phyloP scores from a whole-genome alignment of 441 rosid species.

The Dalechampia spathulata region DNA sequence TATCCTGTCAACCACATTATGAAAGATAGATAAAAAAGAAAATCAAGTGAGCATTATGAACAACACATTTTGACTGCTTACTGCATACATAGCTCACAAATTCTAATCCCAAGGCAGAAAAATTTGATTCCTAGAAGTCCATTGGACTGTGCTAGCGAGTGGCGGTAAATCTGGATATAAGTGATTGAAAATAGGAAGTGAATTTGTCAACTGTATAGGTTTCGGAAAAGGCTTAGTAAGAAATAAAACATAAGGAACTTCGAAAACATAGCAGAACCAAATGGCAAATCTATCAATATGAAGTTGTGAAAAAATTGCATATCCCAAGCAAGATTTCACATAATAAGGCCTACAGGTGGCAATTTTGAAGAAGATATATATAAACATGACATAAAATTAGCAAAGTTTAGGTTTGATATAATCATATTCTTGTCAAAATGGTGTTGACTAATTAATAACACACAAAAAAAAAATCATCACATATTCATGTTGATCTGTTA shows the following conservation, averaged over 20 bases:
- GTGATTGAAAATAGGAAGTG: background rate
- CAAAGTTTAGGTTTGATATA: too few species aligned
- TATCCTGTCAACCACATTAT: slow-evolving; percentile 57
- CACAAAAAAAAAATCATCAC: too few species aligned
- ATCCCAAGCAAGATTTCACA: background rate
- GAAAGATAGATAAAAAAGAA: background rate
- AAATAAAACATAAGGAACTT: background rate
- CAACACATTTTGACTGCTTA: too few species aligned
- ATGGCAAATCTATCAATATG: background rate
- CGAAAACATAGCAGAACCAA: background rate
- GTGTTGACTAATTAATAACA: too few species aligned
- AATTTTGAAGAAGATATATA: too few species aligned
- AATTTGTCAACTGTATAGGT: background rate
- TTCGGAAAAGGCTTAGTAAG: background rate
- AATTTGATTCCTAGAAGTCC: background rate
- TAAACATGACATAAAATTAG: too few species aligned
- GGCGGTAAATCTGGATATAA: background rate
- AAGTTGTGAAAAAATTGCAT: background rate
- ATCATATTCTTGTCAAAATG: too few species aligned
- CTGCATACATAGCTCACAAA: background rate
- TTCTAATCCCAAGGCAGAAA: background rate
- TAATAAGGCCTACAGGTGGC: background rate
- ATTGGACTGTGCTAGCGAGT: background rate
- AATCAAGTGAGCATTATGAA: background rate
- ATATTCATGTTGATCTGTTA: too few species aligned